Evolutionary conservation across 2,329 filamentous ascomycete species (phyloP).

Genomic region (Aspergillus pseudoglaucus): DNA sequence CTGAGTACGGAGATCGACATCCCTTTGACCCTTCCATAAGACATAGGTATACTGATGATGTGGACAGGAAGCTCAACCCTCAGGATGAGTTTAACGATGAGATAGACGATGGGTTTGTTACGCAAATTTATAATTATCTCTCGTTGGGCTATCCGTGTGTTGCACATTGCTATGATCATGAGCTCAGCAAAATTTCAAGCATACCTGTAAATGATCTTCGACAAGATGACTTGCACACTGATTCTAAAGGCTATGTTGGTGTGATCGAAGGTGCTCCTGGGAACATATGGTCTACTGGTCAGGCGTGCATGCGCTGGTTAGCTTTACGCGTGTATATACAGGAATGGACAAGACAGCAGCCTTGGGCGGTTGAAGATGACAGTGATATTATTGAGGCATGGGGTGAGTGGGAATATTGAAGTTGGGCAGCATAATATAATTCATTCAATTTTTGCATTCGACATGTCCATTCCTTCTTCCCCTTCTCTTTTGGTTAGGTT

Average conservation of each 20-base stretch:
- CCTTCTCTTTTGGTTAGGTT: background rate
- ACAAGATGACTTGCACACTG: conserved; percentile 60
- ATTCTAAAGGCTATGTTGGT: conserved; percentile 68
- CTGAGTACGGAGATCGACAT: background rate
- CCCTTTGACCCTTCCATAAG: background rate
- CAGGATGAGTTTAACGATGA: conserved; percentile 53
- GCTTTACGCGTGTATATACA: conserved; percentile 76
- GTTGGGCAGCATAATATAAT: conserved; percentile 58
- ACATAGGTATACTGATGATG: conserved; percentile 8
- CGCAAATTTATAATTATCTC: conserved; percentile 95
- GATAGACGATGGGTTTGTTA: conserved; percentile 78
- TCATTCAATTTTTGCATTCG: no score
- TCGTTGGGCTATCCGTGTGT: conserved; percentile 85
- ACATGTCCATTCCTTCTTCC: background rate
- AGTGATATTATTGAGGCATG: conserved; percentile 51
- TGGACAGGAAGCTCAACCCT: conserved; percentile 21
- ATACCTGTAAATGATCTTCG: conserved; percentile 64
- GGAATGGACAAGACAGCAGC: conserved; percentile 87
- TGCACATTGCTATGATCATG: conserved; percentile 74
- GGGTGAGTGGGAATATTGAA: conserved; percentile 56
- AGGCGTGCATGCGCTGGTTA: conserved; percentile 67
- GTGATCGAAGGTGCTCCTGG: conserved; percentile 27
- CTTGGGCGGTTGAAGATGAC: conserved; percentile 56
- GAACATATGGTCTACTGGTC: conserved; percentile 44
- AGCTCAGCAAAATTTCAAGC: conserved; percentile 73